phyloP scores from a whole-genome alignment of 352 stramenopile species.

The Phytophthora meadii region DNA sequence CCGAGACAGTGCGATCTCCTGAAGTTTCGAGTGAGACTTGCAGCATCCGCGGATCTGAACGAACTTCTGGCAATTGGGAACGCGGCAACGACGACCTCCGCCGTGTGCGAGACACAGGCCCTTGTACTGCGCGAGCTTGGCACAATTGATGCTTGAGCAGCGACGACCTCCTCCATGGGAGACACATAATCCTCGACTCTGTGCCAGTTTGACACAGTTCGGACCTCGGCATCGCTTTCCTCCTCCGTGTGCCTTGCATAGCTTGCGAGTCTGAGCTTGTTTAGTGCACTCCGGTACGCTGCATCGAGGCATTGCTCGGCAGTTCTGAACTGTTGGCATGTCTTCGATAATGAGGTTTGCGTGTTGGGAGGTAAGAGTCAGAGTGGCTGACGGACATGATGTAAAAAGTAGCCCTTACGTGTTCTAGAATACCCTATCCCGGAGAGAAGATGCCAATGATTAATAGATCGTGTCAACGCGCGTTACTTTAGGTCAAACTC shows the following conservation, averaged over 20 bases:
- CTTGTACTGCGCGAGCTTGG: constrained; percentile 70
- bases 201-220: too few species aligned
- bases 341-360: too few species aligned
- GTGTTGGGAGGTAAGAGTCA: too few species aligned
- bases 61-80: constrained; percentile 73
- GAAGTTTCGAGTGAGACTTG: constrained; percentile 13
- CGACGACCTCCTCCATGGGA: too few species aligned
- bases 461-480: too few species aligned
- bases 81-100: constrained; percentile 61
- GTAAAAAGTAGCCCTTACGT: too few species aligned
- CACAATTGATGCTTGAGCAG: constrained; percentile 54
- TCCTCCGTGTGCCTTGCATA: constrained; percentile 80
- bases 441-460: too few species aligned
- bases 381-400: too few species aligned
- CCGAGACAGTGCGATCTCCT: too few species aligned
- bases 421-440: too few species aligned
- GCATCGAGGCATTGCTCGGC: constrained; percentile 26
- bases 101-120: constrained; percentile 74
- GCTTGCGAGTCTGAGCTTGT: constrained; percentile 64
- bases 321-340: neutral
- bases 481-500: too few species aligned
- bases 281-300: constrained; percentile 64
- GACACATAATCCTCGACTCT: too few species aligned
- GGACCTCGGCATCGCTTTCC: constrained; percentile 69
- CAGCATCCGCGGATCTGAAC: constrained; percentile 59